phyloP scores from a whole-genome alignment of 1,284 basidiomycete species.

The Rhodotorula sp. region DNA sequence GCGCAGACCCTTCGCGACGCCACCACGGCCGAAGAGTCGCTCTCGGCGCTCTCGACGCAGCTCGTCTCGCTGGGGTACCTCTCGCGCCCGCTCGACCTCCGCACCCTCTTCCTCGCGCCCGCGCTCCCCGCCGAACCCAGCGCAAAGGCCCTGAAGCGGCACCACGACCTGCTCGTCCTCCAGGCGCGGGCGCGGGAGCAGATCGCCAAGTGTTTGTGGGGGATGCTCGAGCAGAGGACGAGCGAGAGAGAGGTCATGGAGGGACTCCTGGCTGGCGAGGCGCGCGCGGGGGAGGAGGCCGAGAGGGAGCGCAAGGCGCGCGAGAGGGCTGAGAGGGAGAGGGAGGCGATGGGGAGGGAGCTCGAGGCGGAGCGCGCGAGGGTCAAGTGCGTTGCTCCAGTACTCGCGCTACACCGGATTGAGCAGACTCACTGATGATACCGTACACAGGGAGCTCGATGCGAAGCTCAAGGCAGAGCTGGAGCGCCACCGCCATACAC shows the following conservation, averaged over 20 bases:
- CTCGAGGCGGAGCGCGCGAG: constrained; percentile 23
- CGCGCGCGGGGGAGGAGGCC: constrained; percentile 17
- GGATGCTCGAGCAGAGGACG: constrained; percentile 24
- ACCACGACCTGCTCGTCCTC: constrained; percentile 23
- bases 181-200: constrained; percentile 30
- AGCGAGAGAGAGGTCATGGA: constrained; percentile 15
- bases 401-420: too few relatives aligned
- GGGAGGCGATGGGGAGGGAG: constrained; percentile 19
- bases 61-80: constrained; percentile 33
- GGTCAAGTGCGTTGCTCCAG: constrained; percentile 20
- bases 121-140: constrained; percentile 6
- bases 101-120: constrained; percentile 15
- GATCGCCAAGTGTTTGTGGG: constrained; percentile 32
- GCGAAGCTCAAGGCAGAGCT: constrained; percentile 20
- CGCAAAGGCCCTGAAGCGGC: constrained; percentile 13
- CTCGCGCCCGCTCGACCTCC: constrained; percentile 31
- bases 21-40: constrained; percentile 9
- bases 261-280: constrained; percentile 11
- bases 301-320: constrained; percentile 19
- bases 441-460: constrained; percentile 11
- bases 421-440: not conserved
- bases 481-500: constrained; percentile 15
- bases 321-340: constrained; percentile 11
- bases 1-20: not conserved
- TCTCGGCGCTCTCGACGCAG: constrained; percentile 25